A percentile compares a stretch with the other conserved stretches of the same genome.
Evolutionary conservation across 2,329 filamentous ascomycete species (phyloP).

Genomic region (Xylariales sp.): DNA sequence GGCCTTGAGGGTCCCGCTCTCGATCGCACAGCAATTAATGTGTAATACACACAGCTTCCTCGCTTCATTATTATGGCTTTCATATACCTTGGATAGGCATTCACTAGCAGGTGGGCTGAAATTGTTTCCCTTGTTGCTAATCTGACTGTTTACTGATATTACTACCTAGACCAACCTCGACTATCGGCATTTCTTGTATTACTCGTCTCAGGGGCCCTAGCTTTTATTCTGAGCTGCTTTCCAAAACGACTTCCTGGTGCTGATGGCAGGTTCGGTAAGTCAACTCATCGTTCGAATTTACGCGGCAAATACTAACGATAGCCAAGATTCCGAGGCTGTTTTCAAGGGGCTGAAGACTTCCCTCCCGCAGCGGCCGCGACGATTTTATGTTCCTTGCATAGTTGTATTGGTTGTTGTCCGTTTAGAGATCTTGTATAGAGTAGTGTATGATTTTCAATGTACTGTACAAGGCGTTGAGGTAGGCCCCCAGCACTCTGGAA

Average conservation of each 20-base stretch:
- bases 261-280: slow-evolving; percentile 40
- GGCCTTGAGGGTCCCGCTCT: neutral
- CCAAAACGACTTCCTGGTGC: slow-evolving; percentile 42
- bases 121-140: neutral
- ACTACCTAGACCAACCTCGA: slow-evolving; percentile 42
- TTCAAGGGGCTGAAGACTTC: slow-evolving; percentile 30
- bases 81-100: slow-evolving; percentile 3
- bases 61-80: slow-evolving; percentile 6
- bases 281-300: slow-evolving; percentile 7
- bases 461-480: slow-evolving; percentile 46
- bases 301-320: neutral
- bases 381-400: slow-evolving; percentile 40
- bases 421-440: slow-evolving; percentile 42
- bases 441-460: slow-evolving; percentile 46
- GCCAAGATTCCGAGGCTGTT: slow-evolving; percentile 24
- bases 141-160: neutral
- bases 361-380: slow-evolving; percentile 41
- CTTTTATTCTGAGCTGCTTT: slow-evolving; percentile 36
- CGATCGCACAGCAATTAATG: neutral
- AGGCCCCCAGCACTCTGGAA: slow-evolving; percentile 2
- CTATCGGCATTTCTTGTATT: slow-evolving; percentile 44
- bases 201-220: slow-evolving; percentile 37
- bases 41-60: slow-evolving; percentile 1
- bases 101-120: slow-evolving; percentile 4
- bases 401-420: slow-evolving; percentile 41